Conservation (phyloP, 495 filamentous ascomycete genomes). For the Xylaria cubensis region DNA sequence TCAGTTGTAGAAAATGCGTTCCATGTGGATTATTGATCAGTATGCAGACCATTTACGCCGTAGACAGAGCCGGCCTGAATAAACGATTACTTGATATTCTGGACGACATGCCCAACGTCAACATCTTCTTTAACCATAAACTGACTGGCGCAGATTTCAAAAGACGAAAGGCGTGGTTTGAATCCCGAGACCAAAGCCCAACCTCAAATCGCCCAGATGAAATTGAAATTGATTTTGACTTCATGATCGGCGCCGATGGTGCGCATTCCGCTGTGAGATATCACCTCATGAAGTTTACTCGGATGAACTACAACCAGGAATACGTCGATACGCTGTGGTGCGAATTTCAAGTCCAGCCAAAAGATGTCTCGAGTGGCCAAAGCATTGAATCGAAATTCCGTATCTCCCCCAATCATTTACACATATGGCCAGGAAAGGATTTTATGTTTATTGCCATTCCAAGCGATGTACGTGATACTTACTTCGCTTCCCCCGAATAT, state of each 20-base stretch:
- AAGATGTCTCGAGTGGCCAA: conserved; percentile 35
- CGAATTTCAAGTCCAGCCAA: conserved; percentile 80
- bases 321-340: conserved; percentile 99
- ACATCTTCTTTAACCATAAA: conserved; percentile 89
- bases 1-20: not conserved
- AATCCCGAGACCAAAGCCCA: conserved; percentile 52
- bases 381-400: conserved; percentile 65
- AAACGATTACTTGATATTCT: conserved; percentile 85
- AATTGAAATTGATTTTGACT: conserved; percentile 83
- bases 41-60: conserved; percentile 54
- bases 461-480: conserved; percentile 57
- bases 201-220: conserved; percentile 47
- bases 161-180: conserved; percentile 84
- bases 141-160: conserved; percentile 86
- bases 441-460: conserved; percentile 99
- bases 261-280: conserved; percentile 89
- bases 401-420: conserved; percentile 88
- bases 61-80: conserved; percentile 83
- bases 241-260: conserved; percentile 94
- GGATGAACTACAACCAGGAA: conserved; percentile 89
- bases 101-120: conserved; percentile 83
- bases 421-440: conserved; percentile 93
- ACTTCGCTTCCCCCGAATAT: not conserved
- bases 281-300: conserved; percentile 91
- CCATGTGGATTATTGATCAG: not conserved